Base-by-base conservation (phyloP, 2,329 filamentous ascomycete genomes). In the Hypoxylon sp. region DNA sequence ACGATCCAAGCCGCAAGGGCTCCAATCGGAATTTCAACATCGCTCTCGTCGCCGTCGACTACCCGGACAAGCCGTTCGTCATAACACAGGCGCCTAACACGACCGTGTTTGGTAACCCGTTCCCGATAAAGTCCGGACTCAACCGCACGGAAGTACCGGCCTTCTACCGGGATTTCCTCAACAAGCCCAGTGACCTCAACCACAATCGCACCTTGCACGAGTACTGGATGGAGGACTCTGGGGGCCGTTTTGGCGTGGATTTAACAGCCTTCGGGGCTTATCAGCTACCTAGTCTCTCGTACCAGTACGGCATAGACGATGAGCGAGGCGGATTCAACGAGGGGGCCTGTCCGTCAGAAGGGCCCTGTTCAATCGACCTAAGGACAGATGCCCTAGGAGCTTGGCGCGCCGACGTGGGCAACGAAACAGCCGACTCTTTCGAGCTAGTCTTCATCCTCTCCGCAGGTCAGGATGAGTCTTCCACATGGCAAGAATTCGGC, bases 171-270 rank as follows among this genome's bases (percentile, higher is more conserved):
- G 82, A 86, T 63, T 74, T 86, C 2, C 77, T 86, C 51, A 87
- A 86, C 65, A 81, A 74, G 52, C 84, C 83, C 0, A 79, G 76
- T 39, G 81, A 83, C 3, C 71, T 86, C 29, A 86, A 86, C 61
- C 76, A 76, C n/a, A 80, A 80, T 2, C 84, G 85, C 63, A 86
- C 84, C 1, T 75, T 87, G 2, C 84, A 87, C 63, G 83, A 86
- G 73, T 86, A 87, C 70, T 86, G 84, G 84, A 86, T 86, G 84
- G 83, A 83, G 55, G 84, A 86, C 72, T 85, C 83, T 0, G 81
- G 79, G 11, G 84, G 84, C 2, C 79, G 81, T 16, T 86, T 81
- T 62, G 84, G 84, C 12, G 84, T 86, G 7, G 82, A 86, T 60
- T 68, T 87, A 71, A 85, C 83, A 0, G 81, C 81, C 0, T 87